phyloP scores from a whole-genome alignment of 805 yeast species.

The Candida pseudoglaebosa region DNA sequence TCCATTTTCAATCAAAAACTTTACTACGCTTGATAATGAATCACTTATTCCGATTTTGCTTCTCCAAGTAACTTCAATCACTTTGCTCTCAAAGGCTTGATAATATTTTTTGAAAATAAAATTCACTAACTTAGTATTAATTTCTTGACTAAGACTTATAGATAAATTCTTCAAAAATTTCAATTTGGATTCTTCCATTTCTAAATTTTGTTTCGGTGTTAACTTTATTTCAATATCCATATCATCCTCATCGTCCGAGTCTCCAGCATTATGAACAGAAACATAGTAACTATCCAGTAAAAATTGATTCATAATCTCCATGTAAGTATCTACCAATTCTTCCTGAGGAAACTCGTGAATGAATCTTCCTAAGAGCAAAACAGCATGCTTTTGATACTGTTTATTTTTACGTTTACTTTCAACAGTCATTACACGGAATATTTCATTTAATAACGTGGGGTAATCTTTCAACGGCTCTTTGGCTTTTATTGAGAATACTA shows the following conservation, averaged over 20 bases:
- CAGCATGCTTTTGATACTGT: slow-evolving; percentile 55
- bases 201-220: slow-evolving; percentile 40
- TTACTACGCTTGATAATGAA: slow-evolving; percentile 23
- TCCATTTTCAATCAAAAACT: slow-evolving; percentile 8
- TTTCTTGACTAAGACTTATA: slow-evolving; percentile 18
- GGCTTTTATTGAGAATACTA: slow-evolving; percentile 50
- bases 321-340: slow-evolving; percentile 35
- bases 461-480: slow-evolving; percentile 27
- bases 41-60: slow-evolving; percentile 47
- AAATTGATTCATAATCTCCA: slow-evolving; percentile 29
- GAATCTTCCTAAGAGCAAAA: slow-evolving; percentile 52
- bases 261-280: slow-evolving; percentile 25
- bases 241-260: slow-evolving; percentile 22
- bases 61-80: slow-evolving; percentile 55
- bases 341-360: slow-evolving; percentile 29
- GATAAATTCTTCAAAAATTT: slow-evolving; percentile 33
- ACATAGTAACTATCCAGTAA: slow-evolving; percentile 38
- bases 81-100: slow-evolving; percentile 19
- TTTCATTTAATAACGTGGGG: slow-evolving; percentile 26
- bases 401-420: slow-evolving; percentile 69
- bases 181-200: slow-evolving; percentile 46
- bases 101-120: slow-evolving; percentile 26
- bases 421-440: slow-evolving; percentile 43
- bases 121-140: slow-evolving; percentile 16
- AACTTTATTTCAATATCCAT: slow-evolving; percentile 17